Base-by-base conservation (phyloP, 805 yeast species). In the Wickerhamomyces strasburgensis region DNA sequence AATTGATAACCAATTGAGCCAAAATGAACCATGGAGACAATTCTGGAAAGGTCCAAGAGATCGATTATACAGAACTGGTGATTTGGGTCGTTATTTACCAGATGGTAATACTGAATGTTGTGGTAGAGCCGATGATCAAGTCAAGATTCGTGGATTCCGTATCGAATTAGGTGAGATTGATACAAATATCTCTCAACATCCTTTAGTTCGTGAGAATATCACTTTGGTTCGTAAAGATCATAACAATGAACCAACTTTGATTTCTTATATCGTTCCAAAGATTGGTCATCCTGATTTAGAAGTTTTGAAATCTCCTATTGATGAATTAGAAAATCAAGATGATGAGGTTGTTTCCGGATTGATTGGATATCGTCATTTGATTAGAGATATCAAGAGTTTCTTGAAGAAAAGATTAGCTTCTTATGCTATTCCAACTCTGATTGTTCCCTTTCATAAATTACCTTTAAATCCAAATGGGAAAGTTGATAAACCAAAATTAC, bases 111-210 rank as follows among this genome's bases (percentile, higher is more conserved):
- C 93, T 51, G 99, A 93, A 68, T 90, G 97, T 61, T 84, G 95
- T 58, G 99, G 99, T 42, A 78, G 99, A 60, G 98, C 98, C 19
- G 99, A 93, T 65, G 98, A 90, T 58, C 99, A 93, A 63, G 96
- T 93, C 43, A 93, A 93, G 62, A 93, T 93, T 49, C 80, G 99
- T 67, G 99, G 99, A 2, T 94, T 93, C 77, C 78, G 99, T 65
- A 94, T 93, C 46, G 99, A 93, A 65, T 71, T 93, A 38, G 99
- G 99, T 42, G 99, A 93, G 64, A 94, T 93, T 57, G 98, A 93
- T 61, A 93, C 98, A 13, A 96, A 93, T 58, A 75, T 93, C 44
- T 88, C 97, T 11, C 96, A 88, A 60, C 96, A 89, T 66, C 84
- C 93, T 2, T 65, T 78, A 45, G 95, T 93, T 34, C 79, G 98